Base-by-base conservation (phyloP, 352 stramenopile genomes). In the Globisporangium lucens region DNA sequence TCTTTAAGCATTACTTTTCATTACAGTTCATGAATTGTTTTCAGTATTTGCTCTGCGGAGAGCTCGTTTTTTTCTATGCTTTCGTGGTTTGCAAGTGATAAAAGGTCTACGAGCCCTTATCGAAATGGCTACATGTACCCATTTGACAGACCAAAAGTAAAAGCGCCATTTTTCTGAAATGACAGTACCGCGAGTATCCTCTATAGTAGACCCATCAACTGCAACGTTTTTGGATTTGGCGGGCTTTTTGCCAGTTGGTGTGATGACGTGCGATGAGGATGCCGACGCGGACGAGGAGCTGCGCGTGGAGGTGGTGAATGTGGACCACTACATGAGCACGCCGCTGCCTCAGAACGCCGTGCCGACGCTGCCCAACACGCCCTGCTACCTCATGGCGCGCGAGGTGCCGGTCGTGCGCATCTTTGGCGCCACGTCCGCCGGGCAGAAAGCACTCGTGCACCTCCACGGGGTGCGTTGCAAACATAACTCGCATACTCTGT, bases 371-470 rank as follows among this genome's bases (percentile, higher is more conserved):
- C 79, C 82, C 1, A 41, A 63, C 5, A 90, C 84, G 63, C 83
- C 89, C 49, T 93, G 79, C 52, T 95, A 96, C 70, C 56, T 79
- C 29, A 71, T 76, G 58, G 89, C 89, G 53, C 73, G 70, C 13
- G 76, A 85, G 22, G 89, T 96, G 56, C 92, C 92, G 17, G 88
- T 98, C 10, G 75, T 97, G 53, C 92, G 90, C 41, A 81, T 98
- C 41, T 97, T 97, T 51, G 92, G 92, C 47, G 86, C 89, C 49
- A 98, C 91, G 17, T 89, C 88, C 6, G 91, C 89, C 20, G 92
- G 92, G 15, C 91, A 97, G 72, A 98, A 97, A 76, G 68, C 88
- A 38, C 91, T 93, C 29, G 73, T 97, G 47, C 92, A 97, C 70
- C 66, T 98, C 38, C 92, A 98, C 56, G 92, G 92, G 7, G 90